Evolutionary conservation across 106 monocot species (phyloP).

Genomic region (Acorus calamus): DNA sequence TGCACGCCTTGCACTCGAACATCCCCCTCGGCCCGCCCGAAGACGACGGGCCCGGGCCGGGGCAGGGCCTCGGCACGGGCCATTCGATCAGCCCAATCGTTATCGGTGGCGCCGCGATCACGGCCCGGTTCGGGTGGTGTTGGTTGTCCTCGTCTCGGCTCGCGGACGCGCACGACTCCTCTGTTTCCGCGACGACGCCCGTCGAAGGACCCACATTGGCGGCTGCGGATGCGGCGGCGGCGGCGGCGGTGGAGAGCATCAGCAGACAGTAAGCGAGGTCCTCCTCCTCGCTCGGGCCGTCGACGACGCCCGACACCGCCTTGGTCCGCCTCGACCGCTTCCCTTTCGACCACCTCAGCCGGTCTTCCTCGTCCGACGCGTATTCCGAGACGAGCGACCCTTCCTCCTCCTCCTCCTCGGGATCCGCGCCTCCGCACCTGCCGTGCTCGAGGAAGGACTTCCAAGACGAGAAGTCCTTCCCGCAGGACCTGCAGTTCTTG

Average conservation of each 20-base stretch:
- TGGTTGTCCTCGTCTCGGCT: slow-evolving; percentile 34
- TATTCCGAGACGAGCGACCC: background rate
- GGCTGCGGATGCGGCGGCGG: too few relatives aligned
- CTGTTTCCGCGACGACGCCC: slow-evolving; percentile 16
- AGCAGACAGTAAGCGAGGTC: slow-evolving; percentile 63
- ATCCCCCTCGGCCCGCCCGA: slow-evolving; percentile 7
- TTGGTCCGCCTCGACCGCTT: slow-evolving; percentile 42
- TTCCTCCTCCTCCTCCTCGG: slow-evolving; percentile 5
- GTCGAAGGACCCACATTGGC: slow-evolving; percentile 15
- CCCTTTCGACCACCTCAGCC: slow-evolving; percentile 42
- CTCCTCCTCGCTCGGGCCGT: slow-evolving; percentile 54
- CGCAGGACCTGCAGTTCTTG: slow-evolving; percentile 35
- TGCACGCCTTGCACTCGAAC: slow-evolving; percentile 67
- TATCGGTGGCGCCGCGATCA: background rate
- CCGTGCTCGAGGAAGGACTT: slow-evolving; percentile 63
- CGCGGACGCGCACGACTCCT: slow-evolving; percentile 53
- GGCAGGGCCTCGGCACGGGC: background rate
- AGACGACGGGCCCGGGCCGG: background rate
- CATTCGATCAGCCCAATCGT: too few relatives aligned
- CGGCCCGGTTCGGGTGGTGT: background rate
- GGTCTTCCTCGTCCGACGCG: background rate
- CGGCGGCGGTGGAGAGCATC: slow-evolving; percentile 42
- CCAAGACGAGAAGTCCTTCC: slow-evolving; percentile 63
- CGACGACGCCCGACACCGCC: background rate
- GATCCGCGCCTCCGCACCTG: slow-evolving; percentile 21